A percentile compares a stretch with the other conserved stretches of the same genome.
Evolutionary conservation across 805 yeast genomes (phyloP).

Genomic region (Saccharomycopsis sp.): DNA sequence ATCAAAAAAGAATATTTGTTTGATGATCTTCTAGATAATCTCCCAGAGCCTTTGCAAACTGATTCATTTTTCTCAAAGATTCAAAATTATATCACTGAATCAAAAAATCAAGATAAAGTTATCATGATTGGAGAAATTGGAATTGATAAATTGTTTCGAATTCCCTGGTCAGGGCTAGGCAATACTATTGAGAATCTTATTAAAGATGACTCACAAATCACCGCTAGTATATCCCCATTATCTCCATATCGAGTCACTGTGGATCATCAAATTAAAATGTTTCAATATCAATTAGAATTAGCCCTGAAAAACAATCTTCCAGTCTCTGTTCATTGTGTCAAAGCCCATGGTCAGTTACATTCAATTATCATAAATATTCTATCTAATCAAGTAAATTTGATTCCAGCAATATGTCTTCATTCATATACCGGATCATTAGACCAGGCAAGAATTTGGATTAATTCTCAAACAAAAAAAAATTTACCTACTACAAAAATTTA

Average conservation of each 20-base stretch:
- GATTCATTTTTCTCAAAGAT: not conserved
- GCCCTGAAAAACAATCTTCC: constrained; percentile 42
- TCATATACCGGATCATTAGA: constrained; percentile 81
- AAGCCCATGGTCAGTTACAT: constrained; percentile 54
- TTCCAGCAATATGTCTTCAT: constrained; percentile 47
- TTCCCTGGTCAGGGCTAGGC: constrained; percentile 53
- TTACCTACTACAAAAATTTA: constrained; percentile 24
- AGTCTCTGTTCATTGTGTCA: constrained; percentile 78
- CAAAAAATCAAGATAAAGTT: not conserved
- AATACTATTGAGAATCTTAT: constrained; percentile 16
- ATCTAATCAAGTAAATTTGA: constrained; percentile 18
- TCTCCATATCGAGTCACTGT: constrained; percentile 45
- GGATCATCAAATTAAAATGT: constrained; percentile 53
- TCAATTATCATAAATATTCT: constrained; percentile 23
- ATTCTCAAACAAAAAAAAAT: constrained; percentile 21
- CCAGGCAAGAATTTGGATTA: constrained; percentile 42
- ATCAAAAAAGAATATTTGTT: constrained; percentile 1
- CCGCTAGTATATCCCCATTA: constrained; percentile 20
- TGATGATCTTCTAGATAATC: not conserved
- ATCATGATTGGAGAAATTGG: constrained; percentile 77
- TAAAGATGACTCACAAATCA: not conserved
- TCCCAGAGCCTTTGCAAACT: constrained; percentile 1
- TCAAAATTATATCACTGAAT: not conserved
- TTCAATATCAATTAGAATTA: constrained; percentile 39
- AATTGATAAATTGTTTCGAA: constrained; percentile 61